Evolutionary conservation across 2,329 filamentous ascomycete genomes (phyloP), one percentile per base, ranked within the genome.

Genomic region (Dactylonectria estremocensis): DNA sequence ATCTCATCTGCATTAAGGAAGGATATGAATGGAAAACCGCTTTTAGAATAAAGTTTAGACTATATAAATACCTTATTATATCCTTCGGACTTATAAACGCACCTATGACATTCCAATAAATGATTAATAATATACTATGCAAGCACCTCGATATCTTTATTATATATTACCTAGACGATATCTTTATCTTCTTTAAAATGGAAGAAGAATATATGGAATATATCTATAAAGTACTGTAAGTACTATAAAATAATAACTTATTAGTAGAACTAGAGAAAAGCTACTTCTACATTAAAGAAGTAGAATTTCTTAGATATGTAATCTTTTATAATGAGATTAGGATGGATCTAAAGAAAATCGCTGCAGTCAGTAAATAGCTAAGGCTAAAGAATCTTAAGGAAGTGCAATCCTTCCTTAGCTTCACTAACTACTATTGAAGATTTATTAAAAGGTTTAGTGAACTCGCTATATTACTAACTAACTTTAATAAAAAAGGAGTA

Each of bases 101-200:
- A 5, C 49, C 46, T 22, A 53, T 40, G 33, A 60, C 50, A 59
- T 72, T 72, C 35, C 66, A 75, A 58, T 13, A 35, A 13, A 70
- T 71, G 64, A 71, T 71, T 58, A 70, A 67, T 49, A 54, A 67
- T 33, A 52, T 66, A 20, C 18, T 74, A 48, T 5, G 20, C 14
- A 45, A 68, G 49, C 67, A 71, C 22, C 24, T 70, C 8, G 48
- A 67, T 57, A 55, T 66, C 16, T 59, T 49, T 35, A 35, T 59
- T 20, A 10, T 45, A 56, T 56, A 37, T 9, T 74, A 74, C 35
- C 50, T 74, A 43, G 35, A 73, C 66, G 50, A 73, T 63, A 74
- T 73, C 49, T 40, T 75, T 31, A 71, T 75, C 58, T 72, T 72
- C 60, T 72, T 55, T 43, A 31, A 73, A 16, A 70, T 28, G 9